Conservation (phyloP, 2,329 filamentous ascomycete species). For the Cladophialophora carrionii region DNA sequence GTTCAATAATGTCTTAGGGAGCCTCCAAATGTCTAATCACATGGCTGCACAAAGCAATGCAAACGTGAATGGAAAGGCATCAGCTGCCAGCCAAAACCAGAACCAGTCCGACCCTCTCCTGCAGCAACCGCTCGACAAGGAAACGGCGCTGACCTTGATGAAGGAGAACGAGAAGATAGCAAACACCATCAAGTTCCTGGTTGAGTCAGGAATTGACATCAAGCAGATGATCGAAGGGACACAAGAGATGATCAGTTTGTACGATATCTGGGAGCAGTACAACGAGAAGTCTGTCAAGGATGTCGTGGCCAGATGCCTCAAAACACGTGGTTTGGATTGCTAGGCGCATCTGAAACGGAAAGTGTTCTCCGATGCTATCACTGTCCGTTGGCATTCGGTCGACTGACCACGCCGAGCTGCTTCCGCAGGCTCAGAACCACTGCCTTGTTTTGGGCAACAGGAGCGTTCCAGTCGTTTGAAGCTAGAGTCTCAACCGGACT, state of each 20-base stretch:
- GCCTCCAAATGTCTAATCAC: slow-evolving; percentile 30
- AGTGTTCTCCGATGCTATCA: neutral
- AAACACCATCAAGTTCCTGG: slow-evolving; percentile 77
- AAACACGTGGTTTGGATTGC: slow-evolving; percentile 61
- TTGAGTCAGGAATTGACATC: slow-evolving; percentile 83
- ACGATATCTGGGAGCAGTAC: slow-evolving; percentile 73
- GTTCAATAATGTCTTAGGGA: slow-evolving; percentile 41
- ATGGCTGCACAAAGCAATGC: slow-evolving; percentile 19
- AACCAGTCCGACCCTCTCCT: slow-evolving; percentile 11
- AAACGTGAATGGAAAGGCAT: slow-evolving; percentile 25
- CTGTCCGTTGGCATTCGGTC: slow-evolving; percentile 2
- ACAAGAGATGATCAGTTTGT: slow-evolving; percentile 88
- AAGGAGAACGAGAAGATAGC: slow-evolving; percentile 60
- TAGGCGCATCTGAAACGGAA: slow-evolving; percentile 40
- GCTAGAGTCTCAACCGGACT: slow-evolving; percentile 29
- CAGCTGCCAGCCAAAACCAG: slow-evolving; percentile 1
- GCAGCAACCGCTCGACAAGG: slow-evolving; percentile 25
- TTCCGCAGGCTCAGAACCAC: slow-evolving; percentile 35
- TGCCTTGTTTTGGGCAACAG: slow-evolving; percentile 30
- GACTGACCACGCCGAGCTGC: slow-evolving; percentile 31
- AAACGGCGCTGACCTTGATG: slow-evolving; percentile 24
- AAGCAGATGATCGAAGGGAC: slow-evolving; percentile 84
- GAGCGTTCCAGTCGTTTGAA: slow-evolving; percentile 34
- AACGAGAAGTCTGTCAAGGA: slow-evolving; percentile 68
- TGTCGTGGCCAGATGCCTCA: slow-evolving; percentile 64